These are phyloP conservation scores for Cubamyces lactineus DNA, from an alignment of 768 basidiomycete species.

Conservation along the genomic window DNA sequence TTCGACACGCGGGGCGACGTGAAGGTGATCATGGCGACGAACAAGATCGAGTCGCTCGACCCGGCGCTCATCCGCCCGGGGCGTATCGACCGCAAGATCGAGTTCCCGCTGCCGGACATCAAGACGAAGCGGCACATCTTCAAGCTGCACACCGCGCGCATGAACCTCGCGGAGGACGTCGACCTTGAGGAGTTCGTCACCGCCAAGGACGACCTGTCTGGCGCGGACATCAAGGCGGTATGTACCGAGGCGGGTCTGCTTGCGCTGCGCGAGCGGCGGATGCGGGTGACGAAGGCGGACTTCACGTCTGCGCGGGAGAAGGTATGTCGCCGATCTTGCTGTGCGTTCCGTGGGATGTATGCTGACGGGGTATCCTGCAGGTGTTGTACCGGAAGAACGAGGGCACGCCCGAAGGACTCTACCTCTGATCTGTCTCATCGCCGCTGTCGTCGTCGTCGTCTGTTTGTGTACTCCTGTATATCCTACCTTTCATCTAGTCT, in stretches of 20 bases:
- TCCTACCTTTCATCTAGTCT: conserved; percentile 20
- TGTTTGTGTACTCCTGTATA: conserved; percentile 17
- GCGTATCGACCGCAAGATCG: conserved; percentile 98
- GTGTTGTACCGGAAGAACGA: conserved; percentile 97
- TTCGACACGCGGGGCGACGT: conserved; percentile 99
- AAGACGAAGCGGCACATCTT: conserved; percentile 99
- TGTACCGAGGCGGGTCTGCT: conserved; percentile 98
- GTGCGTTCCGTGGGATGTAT: conserved; percentile 10
- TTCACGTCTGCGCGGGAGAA: conserved; percentile 93
- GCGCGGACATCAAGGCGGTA: conserved; percentile 98
- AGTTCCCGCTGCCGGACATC: conserved; percentile 95
- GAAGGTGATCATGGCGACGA: conserved; percentile 99
- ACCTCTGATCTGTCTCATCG: conserved; percentile 50
- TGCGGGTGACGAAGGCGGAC: conserved; percentile 91
- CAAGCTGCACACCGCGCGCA: conserved; percentile 93
- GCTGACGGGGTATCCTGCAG: conserved; percentile 39
- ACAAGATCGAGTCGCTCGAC: conserved; percentile 95
- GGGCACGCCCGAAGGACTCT: conserved; percentile 89
- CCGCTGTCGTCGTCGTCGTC: conserved; percentile 2
- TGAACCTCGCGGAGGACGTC: conserved; percentile 87
- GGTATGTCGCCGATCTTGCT: conserved; percentile 49
- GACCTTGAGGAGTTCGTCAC: conserved; percentile 95
- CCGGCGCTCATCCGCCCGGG: conserved; percentile 98
- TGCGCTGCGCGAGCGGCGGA: conserved; percentile 91
- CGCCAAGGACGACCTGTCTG: conserved; percentile 94